Base-by-base conservation (phyloP, 805 yeast genomes). In the Barnettozyma salicaria region DNA sequence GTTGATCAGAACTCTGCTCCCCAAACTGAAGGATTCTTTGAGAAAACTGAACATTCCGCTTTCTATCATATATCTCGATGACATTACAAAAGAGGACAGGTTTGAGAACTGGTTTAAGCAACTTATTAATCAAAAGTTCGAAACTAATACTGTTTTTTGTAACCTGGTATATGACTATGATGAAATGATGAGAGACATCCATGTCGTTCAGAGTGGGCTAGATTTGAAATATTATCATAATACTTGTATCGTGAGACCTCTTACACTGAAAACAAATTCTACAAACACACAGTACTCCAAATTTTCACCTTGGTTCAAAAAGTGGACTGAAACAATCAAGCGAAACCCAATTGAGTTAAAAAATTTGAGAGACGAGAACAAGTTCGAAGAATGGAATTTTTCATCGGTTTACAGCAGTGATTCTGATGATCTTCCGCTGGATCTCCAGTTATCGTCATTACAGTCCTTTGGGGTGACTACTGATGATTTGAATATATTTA, bases 281-380 rank as follows among this genome's bases (percentile, higher is more conserved):
- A 65, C 63, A 43, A 72, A 70, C 1, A 60, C 67, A 1, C 68
- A 61, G 32, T 70, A 65, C 36, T 62, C 72, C 2, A 68, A 68
- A 9, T 70, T 70, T 42, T 59, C 72, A 4, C 75, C 75, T 0
- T 70, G 74, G 73, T 67, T 58, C 43, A 65, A 57, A 38, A 59
- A 64, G 21, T 70, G 75, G 75, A 47, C 51, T 7, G 48, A 50
- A 12, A 46, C 53, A 32, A 44, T 66, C 9, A 47, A 59, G 26
- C 43, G 44, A 6, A 26, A 47, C 18, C 41, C 42, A 7, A 20
- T 32, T n/a, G 27, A 22, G 27, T 26, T 36, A 5, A 26, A 9
- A 21, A 9, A 30, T 14, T 12, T 30, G 16, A 12, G 24, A 18
- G 32, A 34, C 7, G 36, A 36, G 7, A 33, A 40, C 17, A 37